Conservation (phyloP, 768 basidiomycete genomes). For the Mycena venus region DNA sequence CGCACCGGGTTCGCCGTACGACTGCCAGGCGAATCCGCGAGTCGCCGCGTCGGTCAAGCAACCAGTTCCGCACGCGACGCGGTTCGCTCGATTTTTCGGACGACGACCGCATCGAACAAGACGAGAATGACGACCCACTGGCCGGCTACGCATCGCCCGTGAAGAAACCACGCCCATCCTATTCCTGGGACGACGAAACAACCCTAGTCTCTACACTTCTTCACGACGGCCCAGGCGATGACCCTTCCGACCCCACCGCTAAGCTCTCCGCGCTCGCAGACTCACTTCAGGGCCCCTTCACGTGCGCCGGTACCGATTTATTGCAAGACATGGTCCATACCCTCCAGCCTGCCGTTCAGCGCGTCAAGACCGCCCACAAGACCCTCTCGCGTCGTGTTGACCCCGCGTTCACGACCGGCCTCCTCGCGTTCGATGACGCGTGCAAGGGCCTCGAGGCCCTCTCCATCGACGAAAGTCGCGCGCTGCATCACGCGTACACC, state of each 20-base stretch:
- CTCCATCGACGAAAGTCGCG: constrained; percentile 58
- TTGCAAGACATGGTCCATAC: constrained; percentile 57
- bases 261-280: constrained; percentile 53
- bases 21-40: constrained; percentile 17
- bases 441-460: constrained; percentile 66
- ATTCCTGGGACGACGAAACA: constrained; percentile 67
- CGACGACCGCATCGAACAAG: constrained; percentile 43
- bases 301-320: constrained; percentile 50
- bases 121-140: constrained; percentile 41
- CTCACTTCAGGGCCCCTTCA: constrained; percentile 58
- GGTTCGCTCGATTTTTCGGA: constrained; percentile 36
- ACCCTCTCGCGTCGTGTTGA: constrained; percentile 56
- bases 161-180: constrained; percentile 39
- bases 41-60: constrained; percentile 23
- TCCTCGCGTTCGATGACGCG: constrained; percentile 67
- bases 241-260: constrained; percentile 42
- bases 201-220: constrained; percentile 65
- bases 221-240: constrained; percentile 52
- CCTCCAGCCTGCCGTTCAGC: constrained; percentile 63
- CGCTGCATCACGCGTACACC: constrained; percentile 52
- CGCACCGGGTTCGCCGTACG: constrained; percentile 21
- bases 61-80: constrained; percentile 23
- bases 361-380: constrained; percentile 56
- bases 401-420: constrained; percentile 52
- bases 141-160: constrained; percentile 4